Evolutionary conservation across 2,329 filamentous ascomycete genomes (phyloP).

Genomic region (Plenodomus tracheiphilus): DNA sequence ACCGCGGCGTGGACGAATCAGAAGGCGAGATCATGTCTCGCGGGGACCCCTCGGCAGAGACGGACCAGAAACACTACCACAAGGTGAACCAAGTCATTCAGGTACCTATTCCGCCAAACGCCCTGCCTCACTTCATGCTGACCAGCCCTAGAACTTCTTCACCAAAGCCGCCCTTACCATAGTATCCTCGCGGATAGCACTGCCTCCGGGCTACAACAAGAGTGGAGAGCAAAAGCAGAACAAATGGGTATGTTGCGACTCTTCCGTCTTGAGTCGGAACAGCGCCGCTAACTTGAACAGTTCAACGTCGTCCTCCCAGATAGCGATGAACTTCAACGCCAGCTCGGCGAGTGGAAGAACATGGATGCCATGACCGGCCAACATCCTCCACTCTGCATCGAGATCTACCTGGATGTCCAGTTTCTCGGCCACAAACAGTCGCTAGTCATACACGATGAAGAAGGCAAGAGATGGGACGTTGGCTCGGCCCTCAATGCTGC

Average conservation of each 20-base stretch:
- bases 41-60: slow-evolving; percentile 32
- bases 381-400: slow-evolving; percentile 84
- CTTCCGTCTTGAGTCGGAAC: background rate
- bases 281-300: slow-evolving; percentile 52
- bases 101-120: slow-evolving; percentile 56
- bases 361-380: slow-evolving; percentile 76
- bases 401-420: slow-evolving; percentile 83
- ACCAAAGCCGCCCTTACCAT: slow-evolving; percentile 85
- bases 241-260: slow-evolving; percentile 72
- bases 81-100: slow-evolving; percentile 94
- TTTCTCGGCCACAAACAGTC: slow-evolving; percentile 81
- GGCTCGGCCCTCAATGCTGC: slow-evolving; percentile 75
- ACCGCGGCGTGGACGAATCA: slow-evolving; percentile 56
- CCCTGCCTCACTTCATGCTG: slow-evolving; percentile 15
- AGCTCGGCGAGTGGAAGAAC: slow-evolving; percentile 78
- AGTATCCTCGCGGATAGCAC: slow-evolving; percentile 75
- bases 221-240: slow-evolving; percentile 71
- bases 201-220: slow-evolving; percentile 61
- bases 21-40: slow-evolving; percentile 50
- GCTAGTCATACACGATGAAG: slow-evolving; percentile 83
- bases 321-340: slow-evolving; percentile 81
- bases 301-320: slow-evolving; percentile 96
- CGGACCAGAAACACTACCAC: slow-evolving; percentile 40
- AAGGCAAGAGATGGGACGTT: slow-evolving; percentile 92
- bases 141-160: slow-evolving; percentile 75